Base-by-base conservation (phyloP, 176 grass and related monocot genomes). In the Ensete ventricosum region DNA sequence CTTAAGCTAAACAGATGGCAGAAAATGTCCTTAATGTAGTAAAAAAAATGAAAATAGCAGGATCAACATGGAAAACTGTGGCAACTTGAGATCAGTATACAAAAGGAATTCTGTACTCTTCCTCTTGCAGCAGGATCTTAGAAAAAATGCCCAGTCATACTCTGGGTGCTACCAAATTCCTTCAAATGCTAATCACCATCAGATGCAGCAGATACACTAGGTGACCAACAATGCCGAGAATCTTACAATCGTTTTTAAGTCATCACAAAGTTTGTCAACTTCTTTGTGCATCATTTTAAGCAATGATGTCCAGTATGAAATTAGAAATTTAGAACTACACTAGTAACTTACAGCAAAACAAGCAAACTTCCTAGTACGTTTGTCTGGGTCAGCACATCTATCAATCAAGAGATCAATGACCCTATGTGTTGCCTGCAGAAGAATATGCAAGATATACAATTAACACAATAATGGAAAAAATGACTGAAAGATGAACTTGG, bases 311-410 rank as follows among this genome's bases (percentile, higher is more conserved):
- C 2, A 13, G 11, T 43, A 43, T 43, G 34, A 43, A 43, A 43
- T 3, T 43, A 43, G 3, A 43, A 43, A 43, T 43, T 43, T 6
- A 43, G 34, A 26, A 48, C 17, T 23, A 51, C 63, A 53, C 67
- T 58, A 75, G 22, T 14, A 71, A 85, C 94, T 91, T 81, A 98
- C 90, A 76, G 94, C 90, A 82, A 98, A 98, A 84, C 94, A 98
- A 80, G 94, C 90, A 85, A 98, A 98, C 74, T 98, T 93, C 64
- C 90, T 78, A 52, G 90, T 89, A 67, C 90, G 94, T 78, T 87
- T 98, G 75, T 98, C 94, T 78, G 84, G 75, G 71, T 98, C 90
- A 49, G 88, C 87, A 83, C 94, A 98, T 78, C 90, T 91, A 54
- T 98, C 90, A 85, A 98, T 87, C 62, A 98, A 74, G 20, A 98